Conservation (phyloP, 108 stramenopile genomes). For the Cyclotella choctawhatcheeana region DNA sequence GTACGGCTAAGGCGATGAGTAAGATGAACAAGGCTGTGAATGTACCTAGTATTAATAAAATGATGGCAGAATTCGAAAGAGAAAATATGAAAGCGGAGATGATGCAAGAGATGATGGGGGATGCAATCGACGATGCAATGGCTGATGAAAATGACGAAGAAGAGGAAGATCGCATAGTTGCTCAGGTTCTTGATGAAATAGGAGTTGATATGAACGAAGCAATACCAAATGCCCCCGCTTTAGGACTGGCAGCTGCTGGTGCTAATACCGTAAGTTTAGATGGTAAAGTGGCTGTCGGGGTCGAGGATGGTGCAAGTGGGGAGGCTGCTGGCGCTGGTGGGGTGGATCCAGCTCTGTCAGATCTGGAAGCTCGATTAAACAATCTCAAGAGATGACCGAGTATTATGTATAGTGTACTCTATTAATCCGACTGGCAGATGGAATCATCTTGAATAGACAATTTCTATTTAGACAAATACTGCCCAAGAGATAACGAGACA, state of each 20-base stretch:
- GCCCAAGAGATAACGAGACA: no score
- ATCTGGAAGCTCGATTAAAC: conserved; percentile 88
- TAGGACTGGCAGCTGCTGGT: conserved; percentile 46
- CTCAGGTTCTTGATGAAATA: conserved; percentile 91
- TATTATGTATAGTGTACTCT: no score
- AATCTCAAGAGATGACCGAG: conserved; percentile 90
- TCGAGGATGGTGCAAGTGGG: conserved; percentile 16
- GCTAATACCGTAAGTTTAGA: conserved; percentile 27
- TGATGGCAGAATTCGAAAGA: conserved; percentile 96
- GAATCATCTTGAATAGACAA: no score
- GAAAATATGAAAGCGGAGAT: conserved; percentile 96
- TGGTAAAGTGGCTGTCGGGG: conserved; percentile 40
- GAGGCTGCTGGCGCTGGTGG: conserved; percentile 30
- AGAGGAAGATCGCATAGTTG: conserved; percentile 91
- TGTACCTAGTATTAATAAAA: conserved; percentile 92
- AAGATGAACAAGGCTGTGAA: conserved; percentile 96
- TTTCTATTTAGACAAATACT: no score
- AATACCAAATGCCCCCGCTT: conserved; percentile 74
- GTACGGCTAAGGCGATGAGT: conserved; percentile 89
- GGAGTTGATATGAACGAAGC: conserved; percentile 83
- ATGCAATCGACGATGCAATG: conserved; percentile 94
- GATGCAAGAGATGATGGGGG: conserved; percentile 97
- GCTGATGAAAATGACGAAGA: conserved; percentile 93
- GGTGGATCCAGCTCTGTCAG: conserved; percentile 75
- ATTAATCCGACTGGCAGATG: no score